Base-by-base conservation (phyloP, 805 yeast genomes). In the Kodamaea kakaduensis region DNA sequence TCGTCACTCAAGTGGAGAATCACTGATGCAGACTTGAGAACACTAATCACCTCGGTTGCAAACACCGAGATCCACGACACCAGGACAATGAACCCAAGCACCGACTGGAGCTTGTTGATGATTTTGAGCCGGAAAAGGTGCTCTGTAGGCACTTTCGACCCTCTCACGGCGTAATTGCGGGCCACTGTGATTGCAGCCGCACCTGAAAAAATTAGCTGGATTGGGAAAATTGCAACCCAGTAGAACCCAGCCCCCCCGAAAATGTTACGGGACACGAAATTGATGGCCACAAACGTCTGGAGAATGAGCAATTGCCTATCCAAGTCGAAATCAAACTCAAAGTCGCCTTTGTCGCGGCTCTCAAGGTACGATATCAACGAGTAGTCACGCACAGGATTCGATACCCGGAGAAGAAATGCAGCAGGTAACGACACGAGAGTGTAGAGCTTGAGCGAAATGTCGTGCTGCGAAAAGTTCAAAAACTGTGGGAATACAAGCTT, bases 1-100 rank as follows among this genome's bases (percentile, higher is more conserved):
- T 88, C 87, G 41, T 86, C 93, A 7, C 87, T 76, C 6, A 90
- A 58, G 17, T 74, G 55, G 34, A 76, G 73, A 0, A 79, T 64
- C 1, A 74, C 63, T 0, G 89, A 81, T 38, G 84, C 53, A 14
- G 80, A 65, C 34, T 78, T 75, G 30, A 90, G 57, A 1, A 81
- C 64, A 3, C 69, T 69, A 25, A 90, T 82, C 9, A 88, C 76
- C 43, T 81, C 84, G 3, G 76, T 71, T 1, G 94, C 90, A 25
- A 83, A 70, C 1, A 71, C 47, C 0, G 93, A 70, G 9, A 89
- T 81, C 75, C 87, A 78, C 1, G 77, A 52, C 3, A 90, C 64
- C 1, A 94, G 73, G 5, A 77, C 57, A 0, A 72, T 37, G 51
- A 90, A 90, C 0, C 96, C 96, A 3, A 69, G 14, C 0, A 68